phyloP scores from a whole-genome alignment of 2,329 filamentous ascomycete genomes.

The Fusarium sp. region DNA sequence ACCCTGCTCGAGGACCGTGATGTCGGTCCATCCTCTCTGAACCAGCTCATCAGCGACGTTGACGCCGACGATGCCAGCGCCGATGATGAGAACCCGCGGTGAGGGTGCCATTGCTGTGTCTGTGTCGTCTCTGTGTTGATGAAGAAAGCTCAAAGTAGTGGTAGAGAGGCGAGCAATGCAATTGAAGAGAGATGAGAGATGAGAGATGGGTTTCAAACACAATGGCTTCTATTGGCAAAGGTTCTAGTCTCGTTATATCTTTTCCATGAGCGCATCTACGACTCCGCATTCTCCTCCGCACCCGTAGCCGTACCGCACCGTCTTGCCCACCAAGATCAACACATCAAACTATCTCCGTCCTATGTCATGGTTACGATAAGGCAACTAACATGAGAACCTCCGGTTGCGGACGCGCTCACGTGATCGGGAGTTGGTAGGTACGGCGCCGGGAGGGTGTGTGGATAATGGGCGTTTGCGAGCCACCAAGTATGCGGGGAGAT shows the following conservation, averaged over 20 bases:
- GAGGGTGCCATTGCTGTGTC: conserved; percentile 31
- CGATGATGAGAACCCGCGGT: conserved; percentile 68
- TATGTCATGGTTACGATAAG: conserved; percentile 39
- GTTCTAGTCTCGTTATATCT: conserved; percentile 35
- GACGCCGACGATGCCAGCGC: conserved; percentile 72
- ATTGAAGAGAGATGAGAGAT: neutral
- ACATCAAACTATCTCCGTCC: conserved; percentile 13
- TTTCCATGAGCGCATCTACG: conserved; percentile 8
- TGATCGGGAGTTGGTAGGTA: conserved; percentile 24
- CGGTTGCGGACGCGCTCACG: conserved; percentile 40
- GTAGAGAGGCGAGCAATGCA: neutral
- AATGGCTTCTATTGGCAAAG: conserved; percentile 32
- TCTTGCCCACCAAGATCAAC: conserved; percentile 7
- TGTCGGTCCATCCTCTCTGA: conserved; percentile 70
- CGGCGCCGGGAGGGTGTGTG: conserved; percentile 27
- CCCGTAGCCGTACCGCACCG: neutral
- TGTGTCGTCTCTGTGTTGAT: conserved; percentile 1
- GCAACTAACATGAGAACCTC: conserved; percentile 35
- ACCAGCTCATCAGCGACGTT: conserved; percentile 74
- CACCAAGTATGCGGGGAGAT: conserved; percentile 25
- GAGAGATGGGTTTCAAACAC: conserved; percentile 24
- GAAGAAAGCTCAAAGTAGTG: neutral
- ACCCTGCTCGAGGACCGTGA: conserved; percentile 74
- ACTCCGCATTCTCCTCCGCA: conserved; percentile 26
- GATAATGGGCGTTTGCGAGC: conserved; percentile 8